Evolutionary conservation across 768 basidiomycete species (phyloP).

Genomic region (Dentipellis fragilis): DNA sequence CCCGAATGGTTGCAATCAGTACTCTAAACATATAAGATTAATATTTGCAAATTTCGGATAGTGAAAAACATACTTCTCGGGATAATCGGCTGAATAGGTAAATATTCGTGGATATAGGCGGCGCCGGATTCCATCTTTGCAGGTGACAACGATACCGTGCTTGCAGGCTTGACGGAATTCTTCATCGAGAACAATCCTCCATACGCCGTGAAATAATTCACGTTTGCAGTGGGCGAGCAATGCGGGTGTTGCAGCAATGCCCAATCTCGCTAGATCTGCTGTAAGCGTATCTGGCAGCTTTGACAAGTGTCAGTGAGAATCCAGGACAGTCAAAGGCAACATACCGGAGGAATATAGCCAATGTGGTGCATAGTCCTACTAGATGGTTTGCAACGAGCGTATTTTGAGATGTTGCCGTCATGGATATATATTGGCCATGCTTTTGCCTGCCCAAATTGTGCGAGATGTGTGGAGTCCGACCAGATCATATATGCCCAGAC

Average conservation of each 20-base stretch:
- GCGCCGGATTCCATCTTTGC: slow-evolving; percentile 14
- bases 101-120: slow-evolving; percentile 17
- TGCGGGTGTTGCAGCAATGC: too few relatives aligned
- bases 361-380: slow-evolving; percentile 27
- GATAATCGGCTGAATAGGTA: slow-evolving; percentile 18
- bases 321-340: neutral
- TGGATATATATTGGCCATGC: slow-evolving; percentile 31
- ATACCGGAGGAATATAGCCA: slow-evolving; percentile 33
- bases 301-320: neutral
- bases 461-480: slow-evolving; percentile 23
- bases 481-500: too few relatives aligned
- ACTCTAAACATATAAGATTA: slow-evolving; percentile 16
- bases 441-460: slow-evolving; percentile 20
- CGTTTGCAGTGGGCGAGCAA: slow-evolving; percentile 9
- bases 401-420: slow-evolving; percentile 34
- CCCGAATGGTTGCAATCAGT: slow-evolving; percentile 26
- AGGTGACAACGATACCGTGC: slow-evolving; percentile 15
- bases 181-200: slow-evolving; percentile 11
- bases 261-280: neutral
- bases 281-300: neutral
- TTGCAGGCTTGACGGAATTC: slow-evolving; percentile 16
- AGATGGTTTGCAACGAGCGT: slow-evolving; percentile 20
- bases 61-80: slow-evolving; percentile 13
- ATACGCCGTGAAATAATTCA: slow-evolving; percentile 10
- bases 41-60: neutral